A percentile compares a stretch with the other conserved stretches of the same genome.
Evolutionary conservation across 2,329 filamentous ascomycete genomes (phyloP).

Genomic region (Didymosphaeria variabile): DNA sequence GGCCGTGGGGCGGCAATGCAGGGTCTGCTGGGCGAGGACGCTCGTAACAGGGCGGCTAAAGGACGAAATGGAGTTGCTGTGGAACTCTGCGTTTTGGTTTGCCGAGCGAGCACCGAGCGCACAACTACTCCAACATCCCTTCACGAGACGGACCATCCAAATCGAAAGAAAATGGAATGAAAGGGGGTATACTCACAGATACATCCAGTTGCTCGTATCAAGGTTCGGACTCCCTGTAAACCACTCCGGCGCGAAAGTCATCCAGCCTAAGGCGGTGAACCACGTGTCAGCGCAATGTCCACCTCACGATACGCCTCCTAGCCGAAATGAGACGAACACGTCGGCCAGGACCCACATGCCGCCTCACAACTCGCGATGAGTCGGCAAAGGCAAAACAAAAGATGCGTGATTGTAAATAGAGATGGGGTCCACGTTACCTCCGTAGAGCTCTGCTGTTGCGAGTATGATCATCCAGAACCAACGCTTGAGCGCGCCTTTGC

Average conservation of each 20-base stretch:
- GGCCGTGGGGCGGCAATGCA: conserved; percentile 8
- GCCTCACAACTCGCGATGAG: conserved; percentile 14
- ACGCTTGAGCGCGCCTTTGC: conserved; percentile 49
- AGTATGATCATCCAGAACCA: conserved; percentile 66
- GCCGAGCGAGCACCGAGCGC: neutral
- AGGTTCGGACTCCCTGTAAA: conserved; percentile 66
- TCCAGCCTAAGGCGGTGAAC: conserved; percentile 59
- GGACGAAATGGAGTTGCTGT: conserved; percentile 3
- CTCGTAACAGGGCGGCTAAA: neutral
- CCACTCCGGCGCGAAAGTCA: conserved; percentile 74
- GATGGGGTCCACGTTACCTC: conserved; percentile 47
- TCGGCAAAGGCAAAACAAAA: conserved; percentile 7
- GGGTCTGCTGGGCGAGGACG: conserved; percentile 1
- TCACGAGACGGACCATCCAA: neutral
- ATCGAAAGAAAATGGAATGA: conserved; percentile 3
- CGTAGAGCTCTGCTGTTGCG: conserved; percentile 71
- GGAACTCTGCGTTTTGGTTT: conserved; percentile 4
- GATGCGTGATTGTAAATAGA: conserved; percentile 14
- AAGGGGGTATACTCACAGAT: conserved; percentile 53
- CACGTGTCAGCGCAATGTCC: conserved; percentile 48
- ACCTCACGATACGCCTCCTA: conserved; percentile 26
- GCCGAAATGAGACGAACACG: conserved; percentile 20
- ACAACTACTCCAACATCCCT: neutral
- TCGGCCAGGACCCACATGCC: conserved; percentile 24
- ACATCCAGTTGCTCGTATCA: conserved; percentile 68